Percentiles rank a stretch among this genome's conserved stretches.
Conservation (phyloP, 345 rosid genomes). For the Lagerstroemia speciosa region DNA sequence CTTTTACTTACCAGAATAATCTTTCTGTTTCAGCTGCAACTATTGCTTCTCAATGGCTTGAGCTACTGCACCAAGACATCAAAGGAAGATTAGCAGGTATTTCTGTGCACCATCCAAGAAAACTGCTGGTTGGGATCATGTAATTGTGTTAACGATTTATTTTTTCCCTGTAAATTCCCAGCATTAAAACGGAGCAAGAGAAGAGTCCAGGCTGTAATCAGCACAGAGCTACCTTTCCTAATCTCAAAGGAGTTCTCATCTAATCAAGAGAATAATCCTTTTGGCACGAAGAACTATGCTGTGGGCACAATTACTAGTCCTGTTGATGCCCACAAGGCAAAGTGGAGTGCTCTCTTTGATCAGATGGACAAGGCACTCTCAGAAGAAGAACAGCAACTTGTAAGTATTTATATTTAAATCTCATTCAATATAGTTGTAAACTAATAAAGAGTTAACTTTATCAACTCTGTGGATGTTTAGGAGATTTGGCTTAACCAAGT, state of each 20-base stretch:
- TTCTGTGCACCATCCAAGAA: neutral
- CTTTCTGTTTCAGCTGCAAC: slow-evolving; percentile 65
- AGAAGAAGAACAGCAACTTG: slow-evolving; percentile 82
- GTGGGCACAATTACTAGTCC: slow-evolving; percentile 23
- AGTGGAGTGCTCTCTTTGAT: slow-evolving; percentile 65
- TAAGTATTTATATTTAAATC: slow-evolving; percentile 23
- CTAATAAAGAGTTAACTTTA: neutral
- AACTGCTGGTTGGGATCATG: neutral
- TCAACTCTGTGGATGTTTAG: slow-evolving; percentile 30
- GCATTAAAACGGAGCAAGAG: slow-evolving; percentile 86
- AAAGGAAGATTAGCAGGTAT: slow-evolving; percentile 84
- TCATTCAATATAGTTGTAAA: neutral
- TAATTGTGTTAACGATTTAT: slow-evolving; percentile 4
- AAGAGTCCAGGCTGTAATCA: slow-evolving; percentile 67
- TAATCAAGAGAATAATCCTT: slow-evolving; percentile 31
- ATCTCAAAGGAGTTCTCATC: slow-evolving; percentile 60
- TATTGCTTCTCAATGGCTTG: slow-evolving; percentile 92
- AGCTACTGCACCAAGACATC: slow-evolving; percentile 86
- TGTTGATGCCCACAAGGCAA: slow-evolving; percentile 45
- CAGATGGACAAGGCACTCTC: slow-evolving; percentile 63
- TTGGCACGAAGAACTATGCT: slow-evolving; percentile 17
- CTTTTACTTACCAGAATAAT: slow-evolving; percentile 2
- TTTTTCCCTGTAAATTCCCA: slow-evolving; percentile 23
- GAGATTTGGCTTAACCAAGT: slow-evolving; percentile 67
- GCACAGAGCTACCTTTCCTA: slow-evolving; percentile 67